Evolutionary conservation across 106 monocot genomes (phyloP).

Genomic region (Triglochin maritima): DNA sequence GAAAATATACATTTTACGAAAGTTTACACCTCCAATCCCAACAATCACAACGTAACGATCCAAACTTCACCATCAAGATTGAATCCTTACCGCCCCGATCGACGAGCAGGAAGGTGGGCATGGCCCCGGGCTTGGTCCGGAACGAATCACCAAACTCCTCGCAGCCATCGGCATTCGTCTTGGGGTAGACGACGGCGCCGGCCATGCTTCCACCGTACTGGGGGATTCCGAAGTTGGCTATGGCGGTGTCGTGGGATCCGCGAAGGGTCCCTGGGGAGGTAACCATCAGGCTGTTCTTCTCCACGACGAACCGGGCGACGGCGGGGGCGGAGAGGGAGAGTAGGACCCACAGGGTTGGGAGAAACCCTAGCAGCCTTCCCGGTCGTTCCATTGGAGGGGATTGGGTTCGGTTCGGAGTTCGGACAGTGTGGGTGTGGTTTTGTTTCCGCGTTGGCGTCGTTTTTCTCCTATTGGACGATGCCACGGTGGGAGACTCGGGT

Average conservation of each 20-base stretch:
- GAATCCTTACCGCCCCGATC: constrained; percentile 71
- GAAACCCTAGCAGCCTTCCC: constrained; percentile 3
- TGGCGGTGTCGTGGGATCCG: constrained; percentile 87
- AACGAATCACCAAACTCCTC: constrained; percentile 45
- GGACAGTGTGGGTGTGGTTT: too few species aligned
- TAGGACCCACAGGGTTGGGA: constrained; percentile 5
- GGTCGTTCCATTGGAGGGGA: too few species aligned
- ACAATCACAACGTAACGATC: neutral
- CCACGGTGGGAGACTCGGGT: too few species aligned
- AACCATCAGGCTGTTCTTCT: constrained; percentile 97
- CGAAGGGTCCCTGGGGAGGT: constrained; percentile 54
- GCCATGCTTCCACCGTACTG: constrained; percentile 96
- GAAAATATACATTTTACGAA: too few species aligned
- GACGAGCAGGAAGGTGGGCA: constrained; percentile 73
- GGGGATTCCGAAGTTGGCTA: constrained; percentile 96
- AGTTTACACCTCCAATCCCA: too few species aligned
- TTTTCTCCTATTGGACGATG: too few species aligned
- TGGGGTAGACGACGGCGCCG: constrained; percentile 74
- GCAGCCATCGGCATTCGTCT: constrained; percentile 59
- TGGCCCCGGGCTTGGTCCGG: constrained; percentile 55
- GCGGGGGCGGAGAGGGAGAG: neutral
- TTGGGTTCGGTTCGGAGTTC: too few species aligned
- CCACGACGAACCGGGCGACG: constrained; percentile 61
- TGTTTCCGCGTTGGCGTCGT: too few species aligned
- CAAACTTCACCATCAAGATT: neutral